Evolutionary conservation across 1,139 yeast species (phyloP), one percentile per base, ranked within the genome.

Genomic region (Yamadazyma sp.): DNA sequence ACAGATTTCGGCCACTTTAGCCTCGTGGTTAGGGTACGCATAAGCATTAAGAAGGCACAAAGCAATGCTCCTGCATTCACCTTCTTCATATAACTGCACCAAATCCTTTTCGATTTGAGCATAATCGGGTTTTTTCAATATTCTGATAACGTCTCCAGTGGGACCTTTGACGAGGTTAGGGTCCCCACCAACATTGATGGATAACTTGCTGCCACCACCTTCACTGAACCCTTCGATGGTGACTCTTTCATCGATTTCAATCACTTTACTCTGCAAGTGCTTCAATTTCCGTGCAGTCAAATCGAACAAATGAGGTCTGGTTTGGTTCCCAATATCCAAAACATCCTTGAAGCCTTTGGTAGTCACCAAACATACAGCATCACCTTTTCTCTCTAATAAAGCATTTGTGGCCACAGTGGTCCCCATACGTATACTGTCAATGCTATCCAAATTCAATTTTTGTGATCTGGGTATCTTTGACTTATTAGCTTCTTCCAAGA

Each of bases 401-500:
- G 72, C 72, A 50, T 66, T 66, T 20, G 72, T 66, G 4, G 72
- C 72, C 20, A 66, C 70, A 2, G 72, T 66, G 3, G 71, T 66
- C 15, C 71, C 72, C 71, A 66, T 65, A 34, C 67, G 50, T 20
- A 65, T 62, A 43, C 63, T 55, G 15, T 60, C 62, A 38, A 65
- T 65, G 5, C 48, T 42, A 29, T 61, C 66, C 12, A 65, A 47
- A 10, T 51, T 54, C 36, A 66, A 55, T 41, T 67, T 67, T 24
- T 53, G 50, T 15, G 49, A 50, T 44, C 62, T 70, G 8, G 84
- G 78, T 31, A 85, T 83, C 9, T 57, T 40, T 4, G 54, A 58
- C 0, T 76, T 74, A 1, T 78, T 73, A 42, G 76, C 78, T 27
- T 65, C 62, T 55, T 86, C 94, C 43, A 91, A 62, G 0, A 87